Percentiles rank a stretch among this genome's conserved stretches.
These are phyloP conservation scores for Metahyphopichia silvanorum DNA, from an alignment of 805 yeast species.

Conservation along the genomic window DNA sequence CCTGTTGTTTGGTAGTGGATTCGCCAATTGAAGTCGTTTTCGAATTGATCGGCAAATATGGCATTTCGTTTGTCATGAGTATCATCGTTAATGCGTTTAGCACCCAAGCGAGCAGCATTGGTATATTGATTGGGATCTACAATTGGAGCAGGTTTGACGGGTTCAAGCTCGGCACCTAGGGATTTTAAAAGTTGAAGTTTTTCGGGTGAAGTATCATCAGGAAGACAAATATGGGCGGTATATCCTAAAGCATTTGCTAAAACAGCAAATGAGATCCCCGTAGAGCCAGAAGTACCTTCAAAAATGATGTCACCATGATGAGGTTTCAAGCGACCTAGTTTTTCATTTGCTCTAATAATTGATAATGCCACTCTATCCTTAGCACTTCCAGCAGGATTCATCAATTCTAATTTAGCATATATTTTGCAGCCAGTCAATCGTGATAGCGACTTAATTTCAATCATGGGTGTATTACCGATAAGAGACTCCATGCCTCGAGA, in stretches of 20 bases:
- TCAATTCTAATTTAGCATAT: constrained; percentile 80
- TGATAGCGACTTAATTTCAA: constrained; percentile 69
- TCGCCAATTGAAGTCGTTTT: constrained; percentile 87
- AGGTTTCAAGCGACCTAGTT: constrained; percentile 53
- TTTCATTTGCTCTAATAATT: constrained; percentile 69
- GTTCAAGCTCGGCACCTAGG: constrained; percentile 79
- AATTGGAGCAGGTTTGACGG: constrained; percentile 91
- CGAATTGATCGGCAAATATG: constrained; percentile 93
- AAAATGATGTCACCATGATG: constrained; percentile 68
- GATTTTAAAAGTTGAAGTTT: constrained; percentile 68
- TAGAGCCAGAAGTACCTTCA: constrained; percentile 96
- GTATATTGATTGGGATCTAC: constrained; percentile 93
- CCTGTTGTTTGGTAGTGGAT: constrained; percentile 83
- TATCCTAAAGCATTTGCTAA: constrained; percentile 88
- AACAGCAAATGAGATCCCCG: constrained; percentile 91
- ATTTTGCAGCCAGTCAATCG: constrained; percentile 73
- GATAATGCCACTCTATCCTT: constrained; percentile 92
- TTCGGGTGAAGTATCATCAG: constrained; percentile 88
- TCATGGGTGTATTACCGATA: constrained; percentile 88
- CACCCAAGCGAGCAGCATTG: constrained; percentile 74
- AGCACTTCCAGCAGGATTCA: constrained; percentile 94
- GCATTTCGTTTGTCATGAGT: constrained; percentile 46
- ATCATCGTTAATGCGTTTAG: constrained; percentile 47
- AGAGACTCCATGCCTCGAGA: constrained; percentile 66
- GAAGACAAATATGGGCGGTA: constrained; percentile 87